A percentile compares a stretch with the other conserved stretches of the same genome.
phyloP scores from a whole-genome alignment of 257 asterid genomes.

The Capsicum chinense region DNA sequence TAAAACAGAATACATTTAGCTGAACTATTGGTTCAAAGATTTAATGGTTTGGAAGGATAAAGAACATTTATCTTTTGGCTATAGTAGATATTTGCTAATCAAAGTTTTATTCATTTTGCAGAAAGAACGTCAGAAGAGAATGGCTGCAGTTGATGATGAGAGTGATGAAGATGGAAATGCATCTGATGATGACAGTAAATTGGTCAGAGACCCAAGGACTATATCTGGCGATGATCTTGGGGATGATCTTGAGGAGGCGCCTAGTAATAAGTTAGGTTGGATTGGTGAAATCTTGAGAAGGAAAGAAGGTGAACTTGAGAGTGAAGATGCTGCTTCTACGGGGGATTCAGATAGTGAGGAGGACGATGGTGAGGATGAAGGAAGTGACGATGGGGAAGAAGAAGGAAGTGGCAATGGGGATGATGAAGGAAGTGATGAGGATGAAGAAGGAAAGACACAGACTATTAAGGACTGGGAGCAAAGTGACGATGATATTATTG shows the following conservation, averaged over 20 bases:
- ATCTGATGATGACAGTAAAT: slow-evolving; percentile 56
- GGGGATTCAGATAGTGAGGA: slow-evolving; percentile 47
- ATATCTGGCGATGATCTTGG: slow-evolving; percentile 97
- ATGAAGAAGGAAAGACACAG: slow-evolving; percentile 45
- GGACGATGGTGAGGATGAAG: slow-evolving; percentile 41
- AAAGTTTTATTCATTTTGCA: slow-evolving; percentile 36
- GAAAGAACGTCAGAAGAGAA: slow-evolving; percentile 92
- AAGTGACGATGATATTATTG: slow-evolving; percentile 80
- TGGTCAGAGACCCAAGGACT: slow-evolving; percentile 45
- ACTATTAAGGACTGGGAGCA: slow-evolving; percentile 95
- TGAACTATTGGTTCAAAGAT: neutral
- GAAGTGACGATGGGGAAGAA: slow-evolving; percentile 54
- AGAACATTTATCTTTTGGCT: slow-evolving; percentile 11
- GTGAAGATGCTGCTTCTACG: slow-evolving; percentile 32
- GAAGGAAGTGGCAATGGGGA: slow-evolving; percentile 54
- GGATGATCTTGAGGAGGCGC: slow-evolving; percentile 62
- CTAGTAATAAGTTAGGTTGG: slow-evolving; percentile 60
- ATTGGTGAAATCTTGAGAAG: slow-evolving; percentile 55
- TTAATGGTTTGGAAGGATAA: neutral
- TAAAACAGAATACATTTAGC: slow-evolving; percentile 1
- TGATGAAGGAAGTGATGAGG: slow-evolving; percentile 51
- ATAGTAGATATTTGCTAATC: neutral
- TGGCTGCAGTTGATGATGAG: slow-evolving; percentile 71
- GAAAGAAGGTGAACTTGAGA: slow-evolving; percentile 34
- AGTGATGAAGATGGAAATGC: slow-evolving; percentile 64